Base-by-base conservation (phyloP, 192 early-diverging fungal genomes). In the Mortierella hygrophila region DNA sequence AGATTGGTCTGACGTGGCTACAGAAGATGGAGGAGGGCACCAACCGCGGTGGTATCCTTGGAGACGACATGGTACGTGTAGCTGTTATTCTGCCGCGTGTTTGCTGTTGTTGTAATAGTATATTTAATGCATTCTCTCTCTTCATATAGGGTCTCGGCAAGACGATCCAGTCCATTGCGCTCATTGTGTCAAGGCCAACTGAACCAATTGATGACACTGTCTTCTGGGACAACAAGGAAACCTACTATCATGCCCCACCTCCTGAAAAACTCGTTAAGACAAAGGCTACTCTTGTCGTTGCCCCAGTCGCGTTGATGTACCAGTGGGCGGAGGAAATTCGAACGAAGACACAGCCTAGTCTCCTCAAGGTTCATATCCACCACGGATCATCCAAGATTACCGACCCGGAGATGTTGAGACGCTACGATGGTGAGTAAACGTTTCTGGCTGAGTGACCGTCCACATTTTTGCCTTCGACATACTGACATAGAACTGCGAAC, bases 311-410 rank as follows among this genome's bases (percentile, higher is more conserved):
- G 0, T 81, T 96, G 20, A 86, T 97, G 42, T 81, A 91, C 49
- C 96, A 97, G 75, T 97, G 96, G 96, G 83, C 87, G 38, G 83
- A 87, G 41, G 96, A 97, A 82, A 83, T 96, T 21, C 44, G 82
- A 41, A 85, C 80, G n/a, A 94, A 93, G 79, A 91, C 94, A 3
- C 73, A 79, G 6, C 83, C 87, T 2, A 89, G 92, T 8, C 54
- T 77, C 0, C 82, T 96, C 3, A 92, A 89, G 23, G 90, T 95
- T 15, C 75, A 92, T 23, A 49, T 96, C 3, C 94, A 96, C 76
- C 94, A 97, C 82, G 94, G 94, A 3, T 35, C 88, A 20, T 42
- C 29, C 38, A 88, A 89, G 37, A 68, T 83, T 38, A 68, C n/a
- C n/a, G 82, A 78, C 44, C 88, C 81, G 29, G 83, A 88, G 42